phyloP scores from a whole-genome alignment of 331 rosid species.

The Malus hybrid region DNA sequence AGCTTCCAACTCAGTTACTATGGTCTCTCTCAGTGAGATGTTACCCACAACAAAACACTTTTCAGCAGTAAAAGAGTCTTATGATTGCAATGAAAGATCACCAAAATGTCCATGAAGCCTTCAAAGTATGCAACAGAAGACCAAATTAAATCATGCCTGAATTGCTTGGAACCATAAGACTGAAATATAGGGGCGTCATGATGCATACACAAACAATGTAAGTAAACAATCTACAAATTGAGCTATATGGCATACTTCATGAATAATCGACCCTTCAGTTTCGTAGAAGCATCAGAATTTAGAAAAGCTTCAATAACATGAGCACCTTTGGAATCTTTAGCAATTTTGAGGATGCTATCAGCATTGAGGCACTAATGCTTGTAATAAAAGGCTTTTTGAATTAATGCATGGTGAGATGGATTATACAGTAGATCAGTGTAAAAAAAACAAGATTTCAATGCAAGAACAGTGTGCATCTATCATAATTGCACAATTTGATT shows the following conservation, averaged over 20 bases:
- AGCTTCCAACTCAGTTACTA: conserved; percentile 66
- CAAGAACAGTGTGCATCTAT: background rate
- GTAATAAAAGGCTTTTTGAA: conserved; percentile 54
- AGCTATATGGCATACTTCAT: conserved; percentile 43
- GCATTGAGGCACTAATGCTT: conserved; percentile 57
- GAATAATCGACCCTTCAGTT: conserved; percentile 61
- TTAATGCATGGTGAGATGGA: conserved; percentile 39
- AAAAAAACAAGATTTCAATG: conserved; percentile 7
- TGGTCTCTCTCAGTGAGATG: conserved; percentile 63
- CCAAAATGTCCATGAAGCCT: conserved; percentile 76
- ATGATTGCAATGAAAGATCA: conserved; percentile 57
- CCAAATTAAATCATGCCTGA: background rate
- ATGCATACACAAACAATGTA: conserved; percentile 3
- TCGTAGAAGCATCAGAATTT: conserved; percentile 60
- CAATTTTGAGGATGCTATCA: conserved; percentile 51
- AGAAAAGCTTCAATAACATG: conserved; percentile 81
- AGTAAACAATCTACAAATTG: conserved; percentile 9
- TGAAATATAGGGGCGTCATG: background rate
- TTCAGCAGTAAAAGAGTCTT: conserved; percentile 69
- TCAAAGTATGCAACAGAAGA: conserved; percentile 16
- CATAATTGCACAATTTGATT: background rate
- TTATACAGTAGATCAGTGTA: background rate
- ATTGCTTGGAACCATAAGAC: background rate
- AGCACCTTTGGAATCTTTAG: conserved; percentile 59
- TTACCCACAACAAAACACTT: conserved; percentile 66